phyloP scores from a whole-genome alignment of 176 grass and related monocot genomes.

The Microstegium vimineum region DNA sequence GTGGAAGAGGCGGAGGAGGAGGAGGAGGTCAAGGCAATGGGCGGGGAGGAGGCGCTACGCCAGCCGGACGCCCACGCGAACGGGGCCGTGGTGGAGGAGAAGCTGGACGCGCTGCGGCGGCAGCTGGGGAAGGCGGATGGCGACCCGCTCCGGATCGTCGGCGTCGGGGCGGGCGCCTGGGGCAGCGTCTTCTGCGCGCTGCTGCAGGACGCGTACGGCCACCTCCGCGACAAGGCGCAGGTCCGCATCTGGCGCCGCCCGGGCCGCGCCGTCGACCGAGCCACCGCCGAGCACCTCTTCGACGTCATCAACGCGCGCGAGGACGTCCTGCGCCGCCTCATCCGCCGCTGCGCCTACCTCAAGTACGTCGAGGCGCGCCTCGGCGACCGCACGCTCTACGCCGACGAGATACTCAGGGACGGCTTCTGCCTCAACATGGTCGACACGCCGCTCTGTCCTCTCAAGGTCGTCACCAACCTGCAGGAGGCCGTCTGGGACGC shows the following conservation, averaged over 20 bases:
- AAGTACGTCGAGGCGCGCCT: slow-evolving; percentile 94
- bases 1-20: background rate
- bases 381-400: slow-evolving; percentile 79
- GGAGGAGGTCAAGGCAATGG: slow-evolving; percentile 24
- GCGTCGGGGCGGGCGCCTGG: slow-evolving; percentile 91
- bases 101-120: slow-evolving; percentile 78
- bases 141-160: slow-evolving; percentile 80
- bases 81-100: slow-evolving; percentile 58
- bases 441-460: slow-evolving; percentile 85
- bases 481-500: slow-evolving; percentile 99
- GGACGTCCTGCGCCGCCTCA: slow-evolving; percentile 79
- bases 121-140: slow-evolving; percentile 70
- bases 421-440: slow-evolving; percentile 98
- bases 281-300: slow-evolving; percentile 82
- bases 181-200: slow-evolving; percentile 93
- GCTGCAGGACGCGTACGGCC: slow-evolving; percentile 89
- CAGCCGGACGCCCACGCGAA: slow-evolving; percentile 57
- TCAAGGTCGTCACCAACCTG: slow-evolving; percentile 97
- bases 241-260: slow-evolving; percentile 86
- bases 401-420: slow-evolving; percentile 93
- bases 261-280: slow-evolving; percentile 71
- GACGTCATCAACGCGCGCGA: slow-evolving; percentile 94
- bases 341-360: slow-evolving; percentile 78
- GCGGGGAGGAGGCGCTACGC: slow-evolving; percentile 23
- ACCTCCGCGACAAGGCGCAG: slow-evolving; percentile 89